Conservation (phyloP, 352 stramenopile species). For the Globisporangium spiculum region DNA sequence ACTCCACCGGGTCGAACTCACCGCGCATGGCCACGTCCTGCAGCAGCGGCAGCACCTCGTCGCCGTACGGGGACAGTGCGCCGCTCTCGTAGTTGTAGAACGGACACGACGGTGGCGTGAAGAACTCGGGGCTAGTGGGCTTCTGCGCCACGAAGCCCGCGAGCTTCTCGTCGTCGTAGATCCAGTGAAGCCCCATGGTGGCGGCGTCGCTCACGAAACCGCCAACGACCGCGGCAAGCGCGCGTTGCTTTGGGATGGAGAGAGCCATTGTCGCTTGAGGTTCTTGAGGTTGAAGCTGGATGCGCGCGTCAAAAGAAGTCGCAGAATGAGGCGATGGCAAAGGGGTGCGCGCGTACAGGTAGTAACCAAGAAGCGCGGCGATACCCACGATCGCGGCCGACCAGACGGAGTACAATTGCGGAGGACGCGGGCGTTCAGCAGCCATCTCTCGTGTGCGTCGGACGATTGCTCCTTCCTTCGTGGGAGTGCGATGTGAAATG, state of each 20-base stretch:
- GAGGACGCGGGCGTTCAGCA: too few species aligned
- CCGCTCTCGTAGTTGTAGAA: conserved; percentile 65
- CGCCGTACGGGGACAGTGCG: conserved; percentile 55
- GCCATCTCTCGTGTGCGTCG: too few species aligned
- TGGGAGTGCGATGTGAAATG: too few species aligned
- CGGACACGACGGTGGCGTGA: conserved; percentile 52
- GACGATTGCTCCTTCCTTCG: too few species aligned
- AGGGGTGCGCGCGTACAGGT: too few species aligned
- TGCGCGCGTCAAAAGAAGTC: too few species aligned
- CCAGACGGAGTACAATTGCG: too few species aligned
- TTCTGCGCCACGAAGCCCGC: conserved; percentile 18
- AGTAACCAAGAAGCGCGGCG: too few species aligned
- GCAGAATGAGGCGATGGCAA: too few species aligned
- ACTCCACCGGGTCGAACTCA: conserved; percentile 44
- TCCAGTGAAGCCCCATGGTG: conserved; percentile 74
- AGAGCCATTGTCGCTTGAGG: conserved; percentile 19
- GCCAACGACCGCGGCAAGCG: conserved; percentile 40
- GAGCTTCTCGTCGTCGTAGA: conserved; percentile 60
- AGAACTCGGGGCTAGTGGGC: conserved; percentile 36
- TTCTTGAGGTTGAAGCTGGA: too few species aligned
- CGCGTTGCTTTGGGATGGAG: conserved; percentile 36
- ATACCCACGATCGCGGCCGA: too few species aligned
- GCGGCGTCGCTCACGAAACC: conserved; percentile 64
- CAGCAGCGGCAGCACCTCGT: conserved; percentile 64
- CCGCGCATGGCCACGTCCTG: conserved; percentile 41